Evolutionary conservation across 345 rosid genomes (phyloP).

Genomic region (Geranium brycei): DNA sequence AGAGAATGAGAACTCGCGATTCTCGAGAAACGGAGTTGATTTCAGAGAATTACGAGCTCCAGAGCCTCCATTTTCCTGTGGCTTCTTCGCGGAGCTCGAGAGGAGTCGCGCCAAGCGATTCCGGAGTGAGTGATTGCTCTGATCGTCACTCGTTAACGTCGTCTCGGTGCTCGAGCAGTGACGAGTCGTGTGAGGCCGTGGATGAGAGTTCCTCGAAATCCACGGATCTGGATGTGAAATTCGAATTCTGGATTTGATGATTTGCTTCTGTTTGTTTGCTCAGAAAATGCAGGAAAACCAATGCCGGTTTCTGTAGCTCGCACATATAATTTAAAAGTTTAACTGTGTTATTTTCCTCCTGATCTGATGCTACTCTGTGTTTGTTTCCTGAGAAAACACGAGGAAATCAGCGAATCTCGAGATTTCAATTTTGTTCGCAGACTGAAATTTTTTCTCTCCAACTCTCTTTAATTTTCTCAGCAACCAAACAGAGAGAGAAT

Average conservation of each 20-base stretch:
- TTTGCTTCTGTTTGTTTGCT: conserved; percentile 7
- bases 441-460: not conserved
- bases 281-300: conserved; percentile 1
- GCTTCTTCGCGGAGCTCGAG: conserved; percentile 11
- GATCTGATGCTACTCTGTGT: not conserved
- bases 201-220: conserved; percentile 14
- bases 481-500: not conserved
- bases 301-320: not conserved
- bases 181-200: conserved; percentile 18
- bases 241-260: not conserved
- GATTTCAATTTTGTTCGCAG: not conserved
- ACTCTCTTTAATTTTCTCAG: not conserved
- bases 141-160: conserved; percentile 4
- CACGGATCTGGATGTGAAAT: conserved; percentile 50
- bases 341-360: too few species aligned
- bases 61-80: not conserved
- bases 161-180: conserved; percentile 25
- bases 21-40: conserved; percentile 10
- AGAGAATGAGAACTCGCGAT: conserved; percentile 10
- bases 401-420: not conserved
- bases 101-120: conserved; percentile 11
- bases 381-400: conserved; percentile 1
- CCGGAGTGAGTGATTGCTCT: conserved; percentile 16
- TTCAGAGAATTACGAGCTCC: conserved; percentile 11
- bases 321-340: too few species aligned